Evolutionary conservation across 2,329 filamentous ascomycete species (phyloP), one percentile per base, ranked within the genome.

Genomic region (Cladosporium sp.): DNA sequence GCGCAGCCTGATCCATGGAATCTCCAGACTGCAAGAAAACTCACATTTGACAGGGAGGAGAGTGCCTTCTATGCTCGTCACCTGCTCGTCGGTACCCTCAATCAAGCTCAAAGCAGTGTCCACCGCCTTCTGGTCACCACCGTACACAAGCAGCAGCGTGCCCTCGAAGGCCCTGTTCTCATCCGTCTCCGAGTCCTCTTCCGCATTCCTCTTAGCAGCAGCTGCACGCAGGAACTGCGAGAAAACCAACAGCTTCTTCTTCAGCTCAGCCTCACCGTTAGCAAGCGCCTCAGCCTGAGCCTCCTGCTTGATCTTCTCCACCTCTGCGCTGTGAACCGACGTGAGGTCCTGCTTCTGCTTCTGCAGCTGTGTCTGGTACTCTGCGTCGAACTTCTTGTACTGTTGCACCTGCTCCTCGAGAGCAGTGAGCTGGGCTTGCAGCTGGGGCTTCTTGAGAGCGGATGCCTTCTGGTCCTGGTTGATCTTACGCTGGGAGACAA

Each of bases 121-220:
- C 19, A 93, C 87, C 46, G 87, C 88, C 60, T 75, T 78, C 58
- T 87, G 80, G 63, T 92, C 87, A 43, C 88, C 89, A 43, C 83
- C 82, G 70, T 95, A 93, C 32, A 93, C 85, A 55, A 85, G 79
- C 43, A 90, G 76, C 54, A 95, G 76, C 33, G 89, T 83, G 49
- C 87, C 87, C 72, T 95, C 88, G 55, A 93, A 83, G 34, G 87
- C 89, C 70, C 84, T 83, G 70, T 84, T 89, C 73, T 92, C 86
- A 53, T 90, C 86, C 4, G 80, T 77, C 61, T 86, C 79, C 22
- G 62, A 58, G 58, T 87, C 77, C 55, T 84, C 86, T 65, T 88
- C 84, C 16, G 82, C 78, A 61, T 87, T 81, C 59, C 88, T 83
- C 68, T 81, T 78, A 61, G 87, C 84, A 54, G 88, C 88, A 55